Conservation (phyloP, 805 yeast genomes). For the Candida manassasensis region DNA sequence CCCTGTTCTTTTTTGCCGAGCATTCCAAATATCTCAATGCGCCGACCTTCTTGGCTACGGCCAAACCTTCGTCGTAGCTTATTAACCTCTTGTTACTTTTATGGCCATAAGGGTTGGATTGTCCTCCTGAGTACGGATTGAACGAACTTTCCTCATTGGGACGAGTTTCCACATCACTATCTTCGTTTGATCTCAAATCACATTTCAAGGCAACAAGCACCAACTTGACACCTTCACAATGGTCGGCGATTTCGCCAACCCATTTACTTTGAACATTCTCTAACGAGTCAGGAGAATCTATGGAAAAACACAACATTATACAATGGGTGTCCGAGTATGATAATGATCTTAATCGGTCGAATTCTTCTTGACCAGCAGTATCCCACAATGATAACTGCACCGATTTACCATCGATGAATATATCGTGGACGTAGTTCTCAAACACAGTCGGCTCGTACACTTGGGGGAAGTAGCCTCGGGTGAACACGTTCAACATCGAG, state of each 20-base stretch:
- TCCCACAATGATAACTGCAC: slow-evolving; percentile 95
- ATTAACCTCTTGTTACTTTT: slow-evolving; percentile 51
- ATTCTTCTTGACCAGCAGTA: slow-evolving; percentile 98
- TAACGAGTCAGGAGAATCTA: slow-evolving; percentile 89
- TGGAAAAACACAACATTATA: slow-evolving; percentile 92
- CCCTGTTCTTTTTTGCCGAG: slow-evolving; percentile 92
- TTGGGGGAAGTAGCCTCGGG: slow-evolving; percentile 96
- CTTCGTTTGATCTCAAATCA: slow-evolving; percentile 75
- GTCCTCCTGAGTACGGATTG: slow-evolving; percentile 26
- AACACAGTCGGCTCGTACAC: slow-evolving; percentile 98
- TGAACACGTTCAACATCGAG: slow-evolving; percentile 87
- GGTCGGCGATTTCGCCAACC: slow-evolving; percentile 96
- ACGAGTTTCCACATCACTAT: slow-evolving; percentile 27
- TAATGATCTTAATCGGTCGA: slow-evolving; percentile 86
- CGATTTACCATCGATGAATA: slow-evolving; percentile 89
- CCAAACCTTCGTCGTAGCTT: slow-evolving; percentile 88
- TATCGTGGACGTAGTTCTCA: slow-evolving; percentile 95
- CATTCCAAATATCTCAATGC: slow-evolving; percentile 94
- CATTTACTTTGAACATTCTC: slow-evolving; percentile 94
- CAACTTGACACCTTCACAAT: slow-evolving; percentile 92
- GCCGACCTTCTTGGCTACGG: slow-evolving; percentile 88
- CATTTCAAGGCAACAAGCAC: slow-evolving; percentile 94
- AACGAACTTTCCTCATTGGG: slow-evolving; percentile 23
- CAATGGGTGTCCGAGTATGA: slow-evolving; percentile 95
- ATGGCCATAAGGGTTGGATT: slow-evolving; percentile 30